Percentiles rank a stretch among this genome's conserved stretches.
These are phyloP conservation scores for Populus tomentosa DNA, from an alignment of 441 rosid genomes.

Conservation along the genomic window DNA sequence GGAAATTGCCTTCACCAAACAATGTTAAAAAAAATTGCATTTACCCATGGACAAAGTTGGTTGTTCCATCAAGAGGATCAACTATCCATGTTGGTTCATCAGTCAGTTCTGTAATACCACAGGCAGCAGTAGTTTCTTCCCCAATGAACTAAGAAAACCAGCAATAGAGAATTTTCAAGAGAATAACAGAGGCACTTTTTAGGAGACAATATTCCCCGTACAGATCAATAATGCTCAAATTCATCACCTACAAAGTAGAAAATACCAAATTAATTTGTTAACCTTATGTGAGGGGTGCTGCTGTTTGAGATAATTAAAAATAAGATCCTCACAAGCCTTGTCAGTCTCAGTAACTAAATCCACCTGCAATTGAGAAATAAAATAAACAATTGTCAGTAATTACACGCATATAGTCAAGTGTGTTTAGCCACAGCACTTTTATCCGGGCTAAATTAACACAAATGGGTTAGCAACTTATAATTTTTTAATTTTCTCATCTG, in stretches of 20 bases:
- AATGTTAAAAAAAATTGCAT: background rate
- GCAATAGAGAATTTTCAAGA: conserved; percentile 5
- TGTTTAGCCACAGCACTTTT: background rate
- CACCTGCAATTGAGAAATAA: conserved; percentile 42
- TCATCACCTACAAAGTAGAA: conserved; percentile 4
- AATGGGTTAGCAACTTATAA: background rate
- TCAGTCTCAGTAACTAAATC: conserved; percentile 97
- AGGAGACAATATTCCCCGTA: too few relatives aligned
- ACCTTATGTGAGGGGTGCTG: conserved; percentile 75
- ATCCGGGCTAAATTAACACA: background rate
- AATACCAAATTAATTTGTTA: background rate
- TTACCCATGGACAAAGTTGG: conserved; percentile 69
- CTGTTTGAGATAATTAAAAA: conserved; percentile 69
- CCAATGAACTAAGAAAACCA: conserved; percentile 63
- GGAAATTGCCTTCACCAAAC: conserved; percentile 6
- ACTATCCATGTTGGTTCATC: conserved; percentile 97
- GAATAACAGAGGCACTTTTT: too few relatives aligned
- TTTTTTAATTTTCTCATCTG: background rate
- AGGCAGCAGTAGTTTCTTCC: conserved; percentile 92
- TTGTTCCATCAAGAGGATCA: conserved; percentile 99
- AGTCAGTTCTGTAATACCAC: conserved; percentile 65
- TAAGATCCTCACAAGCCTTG: conserved; percentile 89
- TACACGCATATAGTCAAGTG: background rate
- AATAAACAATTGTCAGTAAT: background rate
- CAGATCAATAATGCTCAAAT: background rate